A percentile compares a stretch with the other conserved stretches of the same genome.
These are phyloP conservation scores for Nicotiana attenuata DNA, from an alignment of 257 asterid genomes.

Conservation along the genomic window DNA sequence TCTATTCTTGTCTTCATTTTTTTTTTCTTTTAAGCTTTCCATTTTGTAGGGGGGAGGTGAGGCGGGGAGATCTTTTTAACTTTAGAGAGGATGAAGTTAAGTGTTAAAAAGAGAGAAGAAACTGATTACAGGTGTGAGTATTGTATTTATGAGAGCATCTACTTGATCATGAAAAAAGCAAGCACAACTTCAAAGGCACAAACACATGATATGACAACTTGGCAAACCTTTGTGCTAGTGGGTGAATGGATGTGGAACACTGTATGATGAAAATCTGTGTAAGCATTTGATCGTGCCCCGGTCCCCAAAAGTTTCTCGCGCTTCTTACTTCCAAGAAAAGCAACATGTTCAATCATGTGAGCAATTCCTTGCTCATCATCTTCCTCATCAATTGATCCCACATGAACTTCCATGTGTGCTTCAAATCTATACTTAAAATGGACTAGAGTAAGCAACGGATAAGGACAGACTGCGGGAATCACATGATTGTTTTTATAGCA, in stretches of 20 bases:
- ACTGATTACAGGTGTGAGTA: not conserved
- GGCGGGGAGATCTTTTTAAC: not conserved
- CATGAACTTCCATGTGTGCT: constrained; percentile 99
- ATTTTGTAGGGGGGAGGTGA: not conserved
- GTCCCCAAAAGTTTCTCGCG: constrained; percentile 99
- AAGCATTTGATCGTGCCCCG: constrained; percentile 98
- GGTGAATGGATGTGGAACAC: constrained; percentile 99
- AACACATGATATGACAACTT: not conserved
- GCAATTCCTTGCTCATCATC: constrained; percentile 99
- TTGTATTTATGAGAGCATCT: not conserved
- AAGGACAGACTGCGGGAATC: not conserved
- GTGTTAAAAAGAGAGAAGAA: not conserved
- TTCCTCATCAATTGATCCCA: constrained; percentile 97
- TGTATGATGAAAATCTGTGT: constrained; percentile 98
- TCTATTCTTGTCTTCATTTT: not conserved
- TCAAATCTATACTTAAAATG: constrained; percentile 62
- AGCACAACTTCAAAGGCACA: not conserved
- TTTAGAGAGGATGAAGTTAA: not conserved
- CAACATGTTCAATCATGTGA: constrained; percentile 99
- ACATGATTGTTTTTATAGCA: not conserved
- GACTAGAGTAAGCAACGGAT: constrained; percentile 11
- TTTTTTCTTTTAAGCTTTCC: not conserved
- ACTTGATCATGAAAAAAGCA: constrained; percentile 1
- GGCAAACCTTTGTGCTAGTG: constrained; percentile 68
- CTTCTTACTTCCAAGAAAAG: constrained; percentile 99